These are phyloP conservation scores for Vanrija pseudolonga DNA, from an alignment of 1,284 basidiomycete species.

Conservation along the genomic window DNA sequence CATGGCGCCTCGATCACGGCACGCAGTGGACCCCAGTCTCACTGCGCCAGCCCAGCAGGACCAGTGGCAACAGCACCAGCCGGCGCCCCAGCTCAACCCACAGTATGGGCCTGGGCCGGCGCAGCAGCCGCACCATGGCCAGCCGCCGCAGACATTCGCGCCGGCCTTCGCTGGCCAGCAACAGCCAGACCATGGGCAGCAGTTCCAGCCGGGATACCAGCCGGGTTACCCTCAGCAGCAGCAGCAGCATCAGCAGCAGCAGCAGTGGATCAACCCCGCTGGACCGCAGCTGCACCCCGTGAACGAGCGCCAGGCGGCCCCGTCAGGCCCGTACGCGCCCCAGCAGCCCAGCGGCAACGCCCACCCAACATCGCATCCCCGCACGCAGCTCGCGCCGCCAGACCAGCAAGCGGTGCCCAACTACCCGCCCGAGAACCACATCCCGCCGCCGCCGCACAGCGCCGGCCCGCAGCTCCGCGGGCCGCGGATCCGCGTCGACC, in stretches of 20 bases:
- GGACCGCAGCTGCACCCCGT: slow-evolving; percentile 31
- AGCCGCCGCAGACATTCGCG: background rate
- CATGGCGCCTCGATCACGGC: slow-evolving; percentile 46
- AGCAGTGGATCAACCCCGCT: slow-evolving; percentile 10
- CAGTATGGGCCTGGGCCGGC: background rate
- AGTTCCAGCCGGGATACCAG: slow-evolving; percentile 6
- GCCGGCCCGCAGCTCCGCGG: slow-evolving; percentile 67
- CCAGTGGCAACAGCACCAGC: slow-evolving; percentile 27
- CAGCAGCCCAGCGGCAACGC: slow-evolving; percentile 3
- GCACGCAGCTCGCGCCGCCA: slow-evolving; percentile 14
- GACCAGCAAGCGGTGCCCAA: slow-evolving; percentile 13
- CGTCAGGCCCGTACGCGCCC: slow-evolving; percentile 28
- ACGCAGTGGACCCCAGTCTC: slow-evolving; percentile 48
- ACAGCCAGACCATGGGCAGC: slow-evolving; percentile 10
- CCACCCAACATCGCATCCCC: background rate
- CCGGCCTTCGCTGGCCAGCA: background rate
- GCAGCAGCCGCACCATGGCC: slow-evolving; percentile 8
- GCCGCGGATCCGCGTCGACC: slow-evolving; percentile 75
- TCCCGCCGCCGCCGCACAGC: slow-evolving; percentile 76
- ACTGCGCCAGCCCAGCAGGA: slow-evolving; percentile 17
- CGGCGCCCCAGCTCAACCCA: slow-evolving; percentile 1
- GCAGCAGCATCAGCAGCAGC: slow-evolving; percentile 5
- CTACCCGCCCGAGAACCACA: slow-evolving; percentile 47
- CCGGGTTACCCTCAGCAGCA: slow-evolving; percentile 8
- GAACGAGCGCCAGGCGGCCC: slow-evolving; percentile 15